These are phyloP conservation scores for Teunomyces barrocoloradensis DNA, from an alignment of 805 yeast species.

Conservation along the genomic window DNA sequence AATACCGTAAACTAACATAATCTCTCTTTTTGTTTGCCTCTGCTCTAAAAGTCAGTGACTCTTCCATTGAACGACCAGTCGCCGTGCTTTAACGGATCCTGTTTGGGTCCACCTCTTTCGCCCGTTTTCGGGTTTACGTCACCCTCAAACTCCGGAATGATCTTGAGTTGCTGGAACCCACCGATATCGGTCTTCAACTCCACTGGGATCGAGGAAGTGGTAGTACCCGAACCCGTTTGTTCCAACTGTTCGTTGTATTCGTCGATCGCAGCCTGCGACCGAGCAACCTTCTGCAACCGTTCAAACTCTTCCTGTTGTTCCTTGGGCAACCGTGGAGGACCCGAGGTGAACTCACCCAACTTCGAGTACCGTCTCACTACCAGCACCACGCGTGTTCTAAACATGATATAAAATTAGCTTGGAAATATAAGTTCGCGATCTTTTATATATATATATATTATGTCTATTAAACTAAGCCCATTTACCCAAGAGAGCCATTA, in stretches of 20 bases:
- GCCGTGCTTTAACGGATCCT: constrained; percentile 87
- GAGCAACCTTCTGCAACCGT: constrained; percentile 74
- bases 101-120: constrained; percentile 96
- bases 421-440: not conserved
- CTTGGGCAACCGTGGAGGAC: constrained; percentile 73
- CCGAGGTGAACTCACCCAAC: constrained; percentile 21
- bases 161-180: constrained; percentile 61
- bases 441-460: not conserved
- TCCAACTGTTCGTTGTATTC: constrained; percentile 56
- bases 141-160: constrained; percentile 94
- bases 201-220: constrained; percentile 13
- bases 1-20: not conserved
- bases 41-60: constrained; percentile 78
- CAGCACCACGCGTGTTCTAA: not conserved
- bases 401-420: not conserved
- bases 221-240: constrained; percentile 22
- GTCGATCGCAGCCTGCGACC: constrained; percentile 73
- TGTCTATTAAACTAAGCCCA: constrained; percentile 50
- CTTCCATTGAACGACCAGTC: constrained; percentile 91
- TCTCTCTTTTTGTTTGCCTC: too few relatives aligned
- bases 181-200: constrained; percentile 47
- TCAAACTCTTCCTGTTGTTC: constrained; percentile 93
- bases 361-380: constrained; percentile 1
- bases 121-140: constrained; percentile 92
- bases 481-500: constrained; percentile 74